phyloP scores from a whole-genome alignment of 169 alveolate genomes.

The Cryptosporidium ubiquitum region DNA sequence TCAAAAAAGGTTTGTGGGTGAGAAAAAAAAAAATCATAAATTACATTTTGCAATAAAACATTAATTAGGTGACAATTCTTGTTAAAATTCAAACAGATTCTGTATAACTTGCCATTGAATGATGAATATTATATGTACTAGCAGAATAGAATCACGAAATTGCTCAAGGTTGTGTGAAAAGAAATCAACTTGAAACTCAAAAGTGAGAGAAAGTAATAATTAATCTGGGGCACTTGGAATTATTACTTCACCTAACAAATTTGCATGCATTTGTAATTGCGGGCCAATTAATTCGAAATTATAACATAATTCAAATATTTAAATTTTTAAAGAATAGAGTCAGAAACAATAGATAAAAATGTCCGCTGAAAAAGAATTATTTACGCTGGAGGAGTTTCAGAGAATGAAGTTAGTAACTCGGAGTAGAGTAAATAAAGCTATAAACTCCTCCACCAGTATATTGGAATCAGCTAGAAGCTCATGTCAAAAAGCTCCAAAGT shows the following conservation, averaged over 20 bases:
- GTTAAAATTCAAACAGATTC: background rate
- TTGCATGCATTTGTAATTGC: background rate
- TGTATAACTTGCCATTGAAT: background rate
- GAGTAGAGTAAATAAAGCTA: conserved; percentile 41
- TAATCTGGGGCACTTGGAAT: background rate
- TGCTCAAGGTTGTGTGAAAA: background rate
- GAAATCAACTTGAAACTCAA: background rate
- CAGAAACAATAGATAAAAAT: background rate
- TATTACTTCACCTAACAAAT: background rate
- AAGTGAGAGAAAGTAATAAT: too few relatives aligned
- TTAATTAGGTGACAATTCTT: background rate
- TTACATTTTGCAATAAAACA: background rate
- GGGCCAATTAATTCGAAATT: background rate
- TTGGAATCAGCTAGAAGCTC: conserved; percentile 41
- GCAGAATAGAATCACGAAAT: background rate
- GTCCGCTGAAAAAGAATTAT: conserved; percentile 9
- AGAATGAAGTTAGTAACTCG: background rate
- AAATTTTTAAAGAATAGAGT: background rate
- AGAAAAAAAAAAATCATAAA: background rate
- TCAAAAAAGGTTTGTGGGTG: background rate
- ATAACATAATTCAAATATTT: background rate
- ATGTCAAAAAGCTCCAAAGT: conserved; percentile 12
- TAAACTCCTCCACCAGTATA: conserved; percentile 45
- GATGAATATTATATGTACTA: background rate
- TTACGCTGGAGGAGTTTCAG: conserved; percentile 21